Evolutionary conservation across 169 alveolate species (phyloP).

Genomic region (Eimeria maxima): DNA sequence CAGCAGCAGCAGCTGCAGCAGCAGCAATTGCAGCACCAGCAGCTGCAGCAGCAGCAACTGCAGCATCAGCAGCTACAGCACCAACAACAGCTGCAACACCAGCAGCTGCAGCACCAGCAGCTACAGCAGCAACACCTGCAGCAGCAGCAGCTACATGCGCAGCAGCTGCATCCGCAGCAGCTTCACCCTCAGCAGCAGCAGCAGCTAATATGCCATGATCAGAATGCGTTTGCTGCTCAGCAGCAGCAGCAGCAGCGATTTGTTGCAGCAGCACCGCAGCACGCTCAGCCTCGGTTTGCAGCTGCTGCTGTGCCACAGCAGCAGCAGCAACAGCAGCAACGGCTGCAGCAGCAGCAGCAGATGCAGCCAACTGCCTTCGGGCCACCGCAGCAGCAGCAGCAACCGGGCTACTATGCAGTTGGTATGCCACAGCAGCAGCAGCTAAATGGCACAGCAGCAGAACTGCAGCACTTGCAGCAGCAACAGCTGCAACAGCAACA

Average conservation of each 20-base stretch:
- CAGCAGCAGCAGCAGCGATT: slow-evolving; percentile 65
- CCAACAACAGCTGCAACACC: slow-evolving; percentile 35
- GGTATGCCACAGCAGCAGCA: slow-evolving; percentile 48
- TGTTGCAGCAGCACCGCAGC: slow-evolving; percentile 47
- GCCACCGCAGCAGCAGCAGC: slow-evolving; percentile 55
- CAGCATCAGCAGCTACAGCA: slow-evolving; percentile 27
- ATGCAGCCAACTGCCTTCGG: not conserved
- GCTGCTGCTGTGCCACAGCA: not conserved
- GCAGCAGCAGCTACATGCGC: slow-evolving; percentile 10
- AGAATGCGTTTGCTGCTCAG: not conserved
- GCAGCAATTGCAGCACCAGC: slow-evolving; percentile 17
- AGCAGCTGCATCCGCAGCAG: slow-evolving; percentile 53
- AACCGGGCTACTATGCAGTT: slow-evolving; percentile 24
- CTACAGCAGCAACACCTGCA: slow-evolving; percentile 15
- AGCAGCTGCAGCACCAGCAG: slow-evolving; percentile 11
- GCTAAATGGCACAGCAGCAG: slow-evolving; percentile 41
- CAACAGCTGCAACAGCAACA: not conserved
- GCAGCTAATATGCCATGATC: slow-evolving; percentile 45
- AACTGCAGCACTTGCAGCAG: slow-evolving; percentile 10
- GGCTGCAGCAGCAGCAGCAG: not conserved
- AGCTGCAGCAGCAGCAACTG: slow-evolving; percentile 6
- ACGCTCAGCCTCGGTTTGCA: slow-evolving; percentile 13
- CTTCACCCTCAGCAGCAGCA: slow-evolving; percentile 43
- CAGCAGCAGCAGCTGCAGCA: slow-evolving; percentile 39
- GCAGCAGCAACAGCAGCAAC: not conserved